These are phyloP conservation scores for Brassica juncea DNA, from an alignment of 345 rosid genomes.

Conservation along the genomic window DNA sequence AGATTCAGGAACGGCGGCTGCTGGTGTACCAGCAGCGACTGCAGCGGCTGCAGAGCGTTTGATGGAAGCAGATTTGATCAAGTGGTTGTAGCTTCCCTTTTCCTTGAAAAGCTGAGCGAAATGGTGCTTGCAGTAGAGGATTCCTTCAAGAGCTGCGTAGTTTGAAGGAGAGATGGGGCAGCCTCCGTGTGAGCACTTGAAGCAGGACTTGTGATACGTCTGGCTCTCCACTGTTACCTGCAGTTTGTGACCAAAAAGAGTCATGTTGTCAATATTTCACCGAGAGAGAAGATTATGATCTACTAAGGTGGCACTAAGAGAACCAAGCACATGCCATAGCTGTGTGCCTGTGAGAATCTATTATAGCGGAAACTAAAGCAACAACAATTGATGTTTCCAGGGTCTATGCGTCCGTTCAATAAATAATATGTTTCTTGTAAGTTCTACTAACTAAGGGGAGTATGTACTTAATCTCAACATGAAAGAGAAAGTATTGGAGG, in stretches of 20 bases:
- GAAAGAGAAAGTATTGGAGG: not conserved
- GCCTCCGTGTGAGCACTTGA: constrained; percentile 82
- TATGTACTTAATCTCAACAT: not conserved
- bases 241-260: constrained; percentile 19
- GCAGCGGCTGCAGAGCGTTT: constrained; percentile 73
- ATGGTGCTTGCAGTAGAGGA: constrained; percentile 83
- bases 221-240: constrained; percentile 89
- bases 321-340: constrained; percentile 9
- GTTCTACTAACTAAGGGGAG: not conserved
- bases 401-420: not conserved
- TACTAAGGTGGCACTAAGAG: not conserved
- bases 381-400: constrained; percentile 4
- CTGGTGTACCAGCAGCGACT: constrained; percentile 56
- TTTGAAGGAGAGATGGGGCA: constrained; percentile 70
- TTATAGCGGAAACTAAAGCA: not conserved
- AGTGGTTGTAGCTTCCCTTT: constrained; percentile 97
- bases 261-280: constrained; percentile 12
- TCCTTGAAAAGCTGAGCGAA: constrained; percentile 90
- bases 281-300: not conserved
- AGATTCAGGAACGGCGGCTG: constrained; percentile 45
- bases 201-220: constrained; percentile 84
- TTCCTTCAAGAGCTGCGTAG: constrained; percentile 78
- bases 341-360: not conserved
- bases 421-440: constrained; percentile 8
- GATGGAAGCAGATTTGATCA: constrained; percentile 79